Evolutionary conservation across 805 yeast genomes (phyloP), one percentile per base, ranked within the genome.

Genomic region (Teunomyces gatunensis): DNA sequence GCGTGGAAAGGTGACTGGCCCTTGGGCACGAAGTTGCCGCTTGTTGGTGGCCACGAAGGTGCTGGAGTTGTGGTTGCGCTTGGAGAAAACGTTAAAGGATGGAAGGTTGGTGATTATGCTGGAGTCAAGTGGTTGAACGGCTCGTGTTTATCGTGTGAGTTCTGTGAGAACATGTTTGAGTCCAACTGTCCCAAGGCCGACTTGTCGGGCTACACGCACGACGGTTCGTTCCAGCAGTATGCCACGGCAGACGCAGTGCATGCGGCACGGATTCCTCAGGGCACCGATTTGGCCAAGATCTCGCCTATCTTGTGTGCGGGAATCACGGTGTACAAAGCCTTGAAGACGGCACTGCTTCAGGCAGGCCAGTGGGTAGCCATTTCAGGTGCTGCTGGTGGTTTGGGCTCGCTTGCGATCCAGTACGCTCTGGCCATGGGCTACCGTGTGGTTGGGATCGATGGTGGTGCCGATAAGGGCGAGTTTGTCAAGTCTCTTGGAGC

Each of bases 1-100:
- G 96, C 95, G 47, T 87, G 94, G 91, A 81, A 86, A 66, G 96
- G 96, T 62, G 96, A 89, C 73, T 89, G 96, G 95, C 94, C 95
- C 44, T 74, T 85, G 67, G 80, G 72, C 54, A 80, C 85, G 55
- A 84, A 84, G 64, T 74, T 84, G 51, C 92, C 94, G 20, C 73
- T 86, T 57, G 90, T 87, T 43, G 94, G 94, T 54, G 95, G 95
- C 58, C 95, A 87, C 71, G 95, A 87, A 71, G 95, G 94, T 72
- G 91, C 92, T 25, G 95, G 95, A 65, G 79, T 80, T 44, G 94
- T 87, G 55, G 94, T 87, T 50, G 91, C 84, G 51, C 75, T 78
- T 62, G 95, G 95, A 55, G 71, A 73, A 41, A 75, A 78, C 58
- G 95, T 88, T 48, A 71, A 65, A 47, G 84, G 84, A 66, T 84